Evolutionary conservation across 2,329 filamentous ascomycete genomes (phyloP), one percentile per base, ranked within the genome.

Genomic region (Triangularia setosa): DNA sequence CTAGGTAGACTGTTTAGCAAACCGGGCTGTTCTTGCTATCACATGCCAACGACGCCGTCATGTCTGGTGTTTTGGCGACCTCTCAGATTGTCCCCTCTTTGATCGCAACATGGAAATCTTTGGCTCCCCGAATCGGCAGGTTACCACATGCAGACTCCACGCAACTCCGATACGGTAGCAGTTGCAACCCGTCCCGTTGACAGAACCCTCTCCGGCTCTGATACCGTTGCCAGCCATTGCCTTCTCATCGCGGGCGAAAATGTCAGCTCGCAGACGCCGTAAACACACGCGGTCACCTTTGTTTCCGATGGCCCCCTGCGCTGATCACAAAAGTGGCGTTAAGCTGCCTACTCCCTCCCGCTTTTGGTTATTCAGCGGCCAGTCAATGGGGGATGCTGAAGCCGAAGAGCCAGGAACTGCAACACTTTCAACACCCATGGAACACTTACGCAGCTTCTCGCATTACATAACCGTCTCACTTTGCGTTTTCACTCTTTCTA

Each of bases 81-180:
- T 33, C 30, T 40, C 35, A 40, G 14, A 18, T 3, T 16, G 35
- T 40, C 35, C 14, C 48, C 48, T 23, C 48, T 24, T 25, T 25
- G 21, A 54, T 25, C n/a, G 48, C 48, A 54, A 54, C 48, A 24
- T 54, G 18, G 24, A 54, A 54, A 54, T 54, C 18, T 54, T 23
- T 12, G 24, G 48, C 48, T 59, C 33, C 57, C 57, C 57, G 33
- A 59, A 44, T 59, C 33, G 57, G 57, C 57, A 44, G 57, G 33
- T 59, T 59, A 44, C 33, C 57, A 11, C 27, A n/a, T n/a, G n/a
- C n/a, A 12, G 28, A 58, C 25, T 33, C 55, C 54, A 24, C 23
- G 18, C 27, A 21, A 16, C 55, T 14, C 23, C 35, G 14, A 35
- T 35, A 7, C n/a, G n/a, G 33, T 59, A 12, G 33, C 33, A 44